Percentiles rank a stretch among this genome's conserved stretches.
phyloP scores from a whole-genome alignment of 768 basidiomycete genomes.

The Sutorius australiensis region DNA sequence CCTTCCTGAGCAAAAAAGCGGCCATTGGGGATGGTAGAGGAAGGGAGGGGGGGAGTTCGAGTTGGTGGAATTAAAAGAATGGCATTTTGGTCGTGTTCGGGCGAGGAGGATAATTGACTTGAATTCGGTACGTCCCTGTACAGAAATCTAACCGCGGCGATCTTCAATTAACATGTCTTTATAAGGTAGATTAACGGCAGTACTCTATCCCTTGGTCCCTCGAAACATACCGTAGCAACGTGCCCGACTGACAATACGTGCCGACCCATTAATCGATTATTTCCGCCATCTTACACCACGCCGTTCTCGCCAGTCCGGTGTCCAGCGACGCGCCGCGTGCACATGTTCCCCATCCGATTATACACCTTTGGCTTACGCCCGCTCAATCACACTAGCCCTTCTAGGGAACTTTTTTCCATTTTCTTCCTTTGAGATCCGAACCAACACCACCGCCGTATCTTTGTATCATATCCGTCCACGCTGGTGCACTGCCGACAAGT shows the following conservation, averaged over 20 bases:
- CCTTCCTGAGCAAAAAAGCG: conserved; percentile 54
- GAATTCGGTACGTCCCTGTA: background rate
- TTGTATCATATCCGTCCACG: conserved; percentile 11
- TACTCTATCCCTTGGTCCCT: background rate
- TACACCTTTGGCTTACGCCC: conserved; percentile 13
- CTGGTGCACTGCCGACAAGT: background rate
- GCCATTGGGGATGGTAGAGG: conserved; percentile 36
- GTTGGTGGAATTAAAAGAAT: conserved; percentile 9
- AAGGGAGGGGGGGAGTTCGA: background rate
- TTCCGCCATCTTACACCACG: conserved; percentile 15
- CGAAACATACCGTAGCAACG: background rate
- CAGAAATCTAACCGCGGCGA: conserved; percentile 12
- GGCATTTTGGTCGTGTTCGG: conserved; percentile 2
- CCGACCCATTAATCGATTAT: conserved; percentile 1
- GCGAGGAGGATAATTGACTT: background rate
- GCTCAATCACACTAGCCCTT: background rate
- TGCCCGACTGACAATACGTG: background rate
- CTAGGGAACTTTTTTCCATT: conserved; percentile 8
- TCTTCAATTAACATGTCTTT: conserved; percentile 18
- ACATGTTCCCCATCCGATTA: conserved; percentile 12
- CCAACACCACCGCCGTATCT: background rate
- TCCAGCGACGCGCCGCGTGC: conserved; percentile 10
- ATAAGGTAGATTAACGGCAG: conserved; percentile 9
- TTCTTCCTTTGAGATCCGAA: conserved; percentile 12
- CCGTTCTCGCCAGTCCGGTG: conserved; percentile 13